Evolutionary conservation across 1,284 basidiomycete genomes (phyloP), one percentile per base, ranked within the genome.

Genomic region (Cerioporus squamosus): DNA sequence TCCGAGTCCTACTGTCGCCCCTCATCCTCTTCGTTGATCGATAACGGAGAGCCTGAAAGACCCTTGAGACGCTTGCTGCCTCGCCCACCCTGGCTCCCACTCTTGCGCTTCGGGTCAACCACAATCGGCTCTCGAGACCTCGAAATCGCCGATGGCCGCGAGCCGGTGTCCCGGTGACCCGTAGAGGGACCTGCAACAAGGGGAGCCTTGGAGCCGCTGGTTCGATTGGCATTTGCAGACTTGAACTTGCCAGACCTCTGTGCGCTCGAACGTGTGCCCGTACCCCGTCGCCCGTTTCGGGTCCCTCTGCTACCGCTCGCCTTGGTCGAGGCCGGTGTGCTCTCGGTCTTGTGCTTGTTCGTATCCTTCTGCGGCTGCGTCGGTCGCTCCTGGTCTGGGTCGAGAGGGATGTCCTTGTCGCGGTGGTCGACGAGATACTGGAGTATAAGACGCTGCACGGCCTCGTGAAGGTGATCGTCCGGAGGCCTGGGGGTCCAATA

Each of bases 401-500:
- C 45, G 6, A 46, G n/a, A 6, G 45, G 45, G n/a, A 46, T 46
- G 24, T 6, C 8, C 15, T 46, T 15, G 17, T 50, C 48, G 22
- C 3, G 48, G 36, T 50, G 36, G 29, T 50, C 48, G 48, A 50
- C 48, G 15, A 40, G 48, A 12, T 40, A 50, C 14, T 50, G 18
- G 4, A 50, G 48, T 15, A 50, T 50, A 36, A 50, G 48, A 39
- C 48, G 48, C 17, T 50, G 48, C 36, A 50, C 23, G 7, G 48
- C 48, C 39, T 50, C 48, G 48, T 50, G 48, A 18, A 50, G 48
- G 38, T 50, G 48, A 26, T 50, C 48, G 15, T 42, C 40, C n/a
- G n/a, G 23, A 18, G 20, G 40, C 20, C 15, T 42, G n/a, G n/a
- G n/a, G n/a, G 40, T 42, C 45, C 45, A 46, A 5, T 29, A 10